Base-by-base conservation (phyloP, 129 eudicot genomes). In the Glebionis coronaria region DNA sequence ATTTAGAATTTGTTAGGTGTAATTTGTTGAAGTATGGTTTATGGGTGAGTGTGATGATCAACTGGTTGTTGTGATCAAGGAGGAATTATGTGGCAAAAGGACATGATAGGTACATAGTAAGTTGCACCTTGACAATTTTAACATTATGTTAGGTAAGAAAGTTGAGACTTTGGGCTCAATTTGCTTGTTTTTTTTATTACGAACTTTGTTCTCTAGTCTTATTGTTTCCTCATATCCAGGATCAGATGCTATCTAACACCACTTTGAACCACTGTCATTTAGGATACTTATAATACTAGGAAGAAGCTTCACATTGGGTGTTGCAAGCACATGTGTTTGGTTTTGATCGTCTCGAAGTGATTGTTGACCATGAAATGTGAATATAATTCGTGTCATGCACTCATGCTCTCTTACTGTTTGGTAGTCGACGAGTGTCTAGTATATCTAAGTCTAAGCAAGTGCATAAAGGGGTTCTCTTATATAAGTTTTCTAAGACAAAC, bases 211-310 rank as follows among this genome's bases (percentile, higher is more conserved):
- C 71, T 75, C 49, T 51, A 75, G 74, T 75, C 64, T 66, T 66
- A 67, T 59, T 75, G 55, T 67, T 58, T 75, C 79, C 79, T 67
- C 31, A 38, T 75, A 68, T 75, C 44, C 70, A 59, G 80, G 80
- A 68, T 75, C 57, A 54, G 57, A 68, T 75, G 69, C 53, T 68
- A 68, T 60, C 50, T 60, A 35, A 73, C 62, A 31, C 44, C 61
- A 25, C 59, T 68, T 49, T 67, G 68, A 75, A 59, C 69, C 29
- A 35, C 44, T 75, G 74, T 50, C 51, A 52, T 67, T 67, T 62
- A 56, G 67, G 68, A 20, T 73, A n/a, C n/a, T n/a, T n/a, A 65
- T 31, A 62, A 51, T 31, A 56, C 73, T 56, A 56, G 29, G 52
- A 63, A 44, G 19, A 14, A 11, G 18, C 62, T 56, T n/a, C 15